Evolutionary conservation across 2,329 filamentous ascomycete species (phyloP).

Genomic region (Neoscytalidium dimidiatum): DNA sequence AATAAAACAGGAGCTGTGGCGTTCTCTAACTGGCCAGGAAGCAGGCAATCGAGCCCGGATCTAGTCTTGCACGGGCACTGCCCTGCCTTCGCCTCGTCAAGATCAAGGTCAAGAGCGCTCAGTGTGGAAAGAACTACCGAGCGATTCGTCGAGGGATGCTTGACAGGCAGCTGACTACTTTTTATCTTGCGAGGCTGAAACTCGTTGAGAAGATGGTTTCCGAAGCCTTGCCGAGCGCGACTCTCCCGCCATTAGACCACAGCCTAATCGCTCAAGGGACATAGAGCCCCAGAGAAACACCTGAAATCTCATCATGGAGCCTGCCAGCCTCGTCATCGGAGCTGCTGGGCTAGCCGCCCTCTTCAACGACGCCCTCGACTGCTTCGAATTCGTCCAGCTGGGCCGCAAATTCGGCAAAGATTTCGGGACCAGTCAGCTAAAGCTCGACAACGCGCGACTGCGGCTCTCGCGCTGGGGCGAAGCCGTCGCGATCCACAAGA

Average conservation of each 20-base stretch:
- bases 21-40: too few species aligned
- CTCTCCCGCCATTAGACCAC: neutral
- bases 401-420: neutral
- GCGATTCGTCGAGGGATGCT: too few species aligned
- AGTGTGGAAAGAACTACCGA: too few species aligned
- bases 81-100: too few species aligned
- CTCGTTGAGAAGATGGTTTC: too few species aligned
- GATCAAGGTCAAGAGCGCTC: too few species aligned
- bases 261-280: neutral
- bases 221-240: too few species aligned
- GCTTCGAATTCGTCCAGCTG: neutral
- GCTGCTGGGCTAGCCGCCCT: neutral
- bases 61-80: too few species aligned
- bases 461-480: neutral
- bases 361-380: slow-evolving; percentile 6
- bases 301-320: neutral
- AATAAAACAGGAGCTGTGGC: too few species aligned
- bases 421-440: neutral
- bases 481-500: neutral
- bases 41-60: too few species aligned
- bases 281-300: neutral
- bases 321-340: neutral
- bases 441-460: neutral
- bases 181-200: too few species aligned
- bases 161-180: too few species aligned